Conservation (phyloP, 345 rosid species). For the Conringia planisiliqua region DNA sequence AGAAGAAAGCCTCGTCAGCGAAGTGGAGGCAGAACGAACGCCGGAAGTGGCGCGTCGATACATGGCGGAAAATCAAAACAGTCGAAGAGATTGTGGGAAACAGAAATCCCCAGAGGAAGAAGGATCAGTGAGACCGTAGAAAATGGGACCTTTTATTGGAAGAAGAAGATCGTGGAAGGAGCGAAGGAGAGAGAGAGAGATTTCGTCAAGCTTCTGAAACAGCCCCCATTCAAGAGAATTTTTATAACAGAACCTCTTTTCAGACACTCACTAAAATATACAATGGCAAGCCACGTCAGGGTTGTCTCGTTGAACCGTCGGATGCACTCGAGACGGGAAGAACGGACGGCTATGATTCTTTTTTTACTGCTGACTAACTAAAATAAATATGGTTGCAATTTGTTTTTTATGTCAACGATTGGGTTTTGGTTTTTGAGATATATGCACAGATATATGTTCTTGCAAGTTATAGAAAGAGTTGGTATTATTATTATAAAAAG, state of each 20-base stretch:
- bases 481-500: background rate
- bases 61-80: constrained; percentile 24
- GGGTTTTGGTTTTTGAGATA: background rate
- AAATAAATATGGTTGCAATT: background rate
- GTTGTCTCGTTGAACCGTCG: constrained; percentile 4
- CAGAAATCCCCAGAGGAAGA: background rate
- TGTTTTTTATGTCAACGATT: background rate
- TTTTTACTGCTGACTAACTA: background rate
- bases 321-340: background rate
- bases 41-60: constrained; percentile 35
- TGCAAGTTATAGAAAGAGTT: background rate
- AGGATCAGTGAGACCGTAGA: background rate
- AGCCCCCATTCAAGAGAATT: background rate
- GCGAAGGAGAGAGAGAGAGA: constrained; percentile 1
- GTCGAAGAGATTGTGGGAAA: background rate
- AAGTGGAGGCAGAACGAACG: constrained; percentile 38
- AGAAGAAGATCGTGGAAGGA: constrained; percentile 16
- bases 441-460: background rate
- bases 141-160: constrained; percentile 1
- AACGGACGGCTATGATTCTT: background rate
- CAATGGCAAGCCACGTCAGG: constrained; percentile 2
- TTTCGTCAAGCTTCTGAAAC: background rate
- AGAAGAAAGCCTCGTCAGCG: constrained; percentile 38
- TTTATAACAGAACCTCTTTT: background rate
- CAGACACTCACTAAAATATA: constrained; percentile 9